A percentile compares a stretch with the other conserved stretches of the same genome.
phyloP scores from a whole-genome alignment of 2,329 filamentous ascomycete genomes.

The Scedosporium aurantiacum region DNA sequence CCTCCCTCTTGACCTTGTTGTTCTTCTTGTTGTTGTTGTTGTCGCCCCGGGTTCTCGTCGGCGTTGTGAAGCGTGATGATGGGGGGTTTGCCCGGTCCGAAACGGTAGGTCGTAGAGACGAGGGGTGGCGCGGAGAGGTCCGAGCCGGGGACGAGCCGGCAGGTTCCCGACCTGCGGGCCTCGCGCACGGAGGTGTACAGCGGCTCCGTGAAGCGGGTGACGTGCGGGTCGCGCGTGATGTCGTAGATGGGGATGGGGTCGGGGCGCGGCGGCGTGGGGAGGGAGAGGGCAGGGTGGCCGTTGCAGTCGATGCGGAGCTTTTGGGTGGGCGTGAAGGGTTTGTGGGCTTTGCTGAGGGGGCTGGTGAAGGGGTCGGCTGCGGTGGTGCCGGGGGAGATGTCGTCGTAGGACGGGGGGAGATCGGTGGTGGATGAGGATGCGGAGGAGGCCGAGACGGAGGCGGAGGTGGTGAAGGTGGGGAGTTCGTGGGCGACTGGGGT shows the following conservation, averaged over 20 bases:
- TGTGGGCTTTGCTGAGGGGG: not conserved
- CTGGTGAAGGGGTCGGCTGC: not conserved
- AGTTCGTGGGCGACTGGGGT: not conserved
- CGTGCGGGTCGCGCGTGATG: constrained; percentile 20
- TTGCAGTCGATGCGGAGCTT: constrained; percentile 36
- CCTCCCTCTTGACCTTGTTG: not conserved
- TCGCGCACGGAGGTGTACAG: constrained; percentile 42
- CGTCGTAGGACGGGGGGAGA: constrained; percentile 18
- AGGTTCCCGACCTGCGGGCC: constrained; percentile 32
- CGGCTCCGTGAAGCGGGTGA: constrained; percentile 22
- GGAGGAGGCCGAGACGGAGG: constrained; percentile 9
- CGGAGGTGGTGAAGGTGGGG: constrained; percentile 3
- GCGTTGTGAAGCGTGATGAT: constrained; percentile 20
- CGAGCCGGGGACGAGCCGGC: constrained; percentile 34
- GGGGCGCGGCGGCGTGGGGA: constrained; percentile 26
- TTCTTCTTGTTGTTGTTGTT: not conserved
- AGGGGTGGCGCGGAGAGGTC: constrained; percentile 22
- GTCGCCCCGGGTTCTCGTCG: not conserved
- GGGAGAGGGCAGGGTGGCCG: constrained; percentile 31
- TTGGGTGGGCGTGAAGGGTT: constrained; percentile 29
- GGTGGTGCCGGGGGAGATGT: constrained; percentile 13
- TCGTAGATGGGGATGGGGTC: constrained; percentile 31
- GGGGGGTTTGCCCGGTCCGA: constrained; percentile 42
- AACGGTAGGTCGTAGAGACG: constrained; percentile 44
- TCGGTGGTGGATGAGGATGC: constrained; percentile 6